Base-by-base conservation (phyloP, 805 yeast species). In the Pichia exigua region DNA sequence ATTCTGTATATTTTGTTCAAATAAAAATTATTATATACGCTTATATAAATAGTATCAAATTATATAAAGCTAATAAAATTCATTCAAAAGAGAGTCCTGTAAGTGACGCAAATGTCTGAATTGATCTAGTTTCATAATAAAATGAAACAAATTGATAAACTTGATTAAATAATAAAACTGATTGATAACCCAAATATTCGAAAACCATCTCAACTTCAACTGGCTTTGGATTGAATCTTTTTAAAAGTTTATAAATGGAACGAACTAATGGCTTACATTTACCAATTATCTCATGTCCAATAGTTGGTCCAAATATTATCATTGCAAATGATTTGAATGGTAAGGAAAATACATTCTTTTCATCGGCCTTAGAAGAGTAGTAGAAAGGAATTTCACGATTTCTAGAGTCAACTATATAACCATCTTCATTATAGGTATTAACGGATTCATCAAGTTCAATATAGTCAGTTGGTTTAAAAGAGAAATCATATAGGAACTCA, bases 131-230 rank as follows among this genome's bases (percentile, higher is more conserved):
- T 17, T 42, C 42, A 10, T 18, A 41, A 28, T 50, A 50, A 18
- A 42, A n/a, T 12, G 18, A n/a, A 12, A 35, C 17, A 30, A 46
- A 42, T 8, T 51, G 50, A 32, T 30, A 39, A 13, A 44, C 3
- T 8, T 45, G 30, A n/a, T 44, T 44, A 2, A 41, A 2, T 4
- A 44, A 27, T 26, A 46, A 27, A 8, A 51, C 28, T 11, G 40
- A 12, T 42, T 51, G 45, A 18, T 42, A 47, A 15, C 54, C 54
- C 11, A 47, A 21, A 40, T 46, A 51, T 45, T 51, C 54, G 24
- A 51, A 1, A 18, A 44, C n/a, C 17, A 39, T 9, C 6, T 51
- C 50, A n/a, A 51, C 40, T 44, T 51, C 54, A 30, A 47, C n/a
- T 2, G 54, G 54, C 2, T 30, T 21, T 20, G 50, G 50, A 5